Evolutionary conservation across 345 rosid species (phyloP), one percentile per base, ranked within the genome.

Genomic region (Reutealis trisperma): DNA sequence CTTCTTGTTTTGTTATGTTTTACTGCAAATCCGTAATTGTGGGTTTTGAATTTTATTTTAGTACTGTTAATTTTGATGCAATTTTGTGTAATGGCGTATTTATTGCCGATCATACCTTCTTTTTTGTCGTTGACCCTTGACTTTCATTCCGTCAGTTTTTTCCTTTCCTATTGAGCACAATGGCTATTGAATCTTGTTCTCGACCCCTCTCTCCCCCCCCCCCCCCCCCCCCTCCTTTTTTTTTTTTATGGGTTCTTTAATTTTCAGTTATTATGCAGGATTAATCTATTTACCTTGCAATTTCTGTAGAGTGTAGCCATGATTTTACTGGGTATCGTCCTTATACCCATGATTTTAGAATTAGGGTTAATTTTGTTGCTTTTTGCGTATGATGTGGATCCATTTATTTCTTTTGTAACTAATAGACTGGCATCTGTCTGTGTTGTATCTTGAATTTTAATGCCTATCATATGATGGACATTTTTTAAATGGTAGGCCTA

Each of bases 61-160:
- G 11, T 61, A 27, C 15, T 54, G 51, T 13, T 59, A 21, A 25
- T 49, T 16, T 59, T 37, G 25, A 16, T 60, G 51, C 15, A 32
- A 37, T 47, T 45, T 59, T 49, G 16, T n/a, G 42, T 34, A 34
- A 24, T 34, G 5, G 6, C 5, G 5, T 37, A 4, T 37, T 37
- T 37, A 34, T 37, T 37, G 41, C 32, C 34, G 22, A 21, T 57
- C 15, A 62, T 58, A 12, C 49, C 22, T 27, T 63, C n/a, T 1
- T 25, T 64, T 41, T 42, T 70, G 25, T 11, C 65, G 69, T 52
- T 72, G 76, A 41, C 54, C 21, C 51, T 15, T 71, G 71, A 22
- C 54, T 71, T 63, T 70, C 61, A 19, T 49, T 73, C 69, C 45
- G 37, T 49, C 42, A 59, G 68, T 47, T 70, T 57, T 57, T 27